Conservation (phyloP, 352 stramenopile species). For the Phytophthora pisi region DNA sequence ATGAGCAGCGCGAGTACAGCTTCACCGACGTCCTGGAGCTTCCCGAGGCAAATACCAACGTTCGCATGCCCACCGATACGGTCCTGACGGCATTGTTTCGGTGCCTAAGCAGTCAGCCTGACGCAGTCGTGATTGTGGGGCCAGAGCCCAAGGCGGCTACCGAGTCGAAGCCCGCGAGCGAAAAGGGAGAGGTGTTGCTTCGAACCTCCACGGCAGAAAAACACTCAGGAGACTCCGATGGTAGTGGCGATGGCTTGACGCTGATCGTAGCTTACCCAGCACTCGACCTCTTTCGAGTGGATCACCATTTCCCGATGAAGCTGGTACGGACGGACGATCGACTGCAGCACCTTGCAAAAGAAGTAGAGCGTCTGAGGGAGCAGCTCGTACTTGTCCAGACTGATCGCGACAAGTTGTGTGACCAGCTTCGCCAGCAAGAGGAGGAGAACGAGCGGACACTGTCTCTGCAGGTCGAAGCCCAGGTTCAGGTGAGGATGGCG, state of each 20-base stretch:
- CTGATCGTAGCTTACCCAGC: constrained; percentile 44
- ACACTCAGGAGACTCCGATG: constrained; percentile 1
- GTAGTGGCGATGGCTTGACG: constrained; percentile 13
- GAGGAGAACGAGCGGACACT: constrained; percentile 26
- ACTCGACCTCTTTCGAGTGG: constrained; percentile 42
- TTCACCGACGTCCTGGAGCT: constrained; percentile 39
- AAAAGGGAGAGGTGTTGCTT: constrained; percentile 42
- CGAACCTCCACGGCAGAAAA: constrained; percentile 29
- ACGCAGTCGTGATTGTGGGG: constrained; percentile 22
- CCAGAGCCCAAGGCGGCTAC: constrained; percentile 20
- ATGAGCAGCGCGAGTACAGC: constrained; percentile 32
- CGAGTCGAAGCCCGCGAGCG: constrained; percentile 29
- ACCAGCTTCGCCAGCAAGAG: constrained; percentile 31
- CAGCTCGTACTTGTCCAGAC: constrained; percentile 17
- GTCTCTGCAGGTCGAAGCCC: constrained; percentile 17
- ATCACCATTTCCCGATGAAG: constrained; percentile 44
- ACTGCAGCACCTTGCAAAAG: constrained; percentile 18
- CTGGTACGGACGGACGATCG: constrained; percentile 19
- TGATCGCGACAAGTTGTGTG: constrained; percentile 26
- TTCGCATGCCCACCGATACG: constrained; percentile 27
- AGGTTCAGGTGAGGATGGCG: constrained; percentile 14
- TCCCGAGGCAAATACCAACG: constrained; percentile 16
- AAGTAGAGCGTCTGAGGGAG: constrained; percentile 20
- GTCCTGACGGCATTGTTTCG: constrained; percentile 42
- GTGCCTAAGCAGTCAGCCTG: constrained; percentile 29